phyloP scores from a whole-genome alignment of 495 filamentous ascomycete genomes.

The Penicillium macrosclerotiorum region DNA sequence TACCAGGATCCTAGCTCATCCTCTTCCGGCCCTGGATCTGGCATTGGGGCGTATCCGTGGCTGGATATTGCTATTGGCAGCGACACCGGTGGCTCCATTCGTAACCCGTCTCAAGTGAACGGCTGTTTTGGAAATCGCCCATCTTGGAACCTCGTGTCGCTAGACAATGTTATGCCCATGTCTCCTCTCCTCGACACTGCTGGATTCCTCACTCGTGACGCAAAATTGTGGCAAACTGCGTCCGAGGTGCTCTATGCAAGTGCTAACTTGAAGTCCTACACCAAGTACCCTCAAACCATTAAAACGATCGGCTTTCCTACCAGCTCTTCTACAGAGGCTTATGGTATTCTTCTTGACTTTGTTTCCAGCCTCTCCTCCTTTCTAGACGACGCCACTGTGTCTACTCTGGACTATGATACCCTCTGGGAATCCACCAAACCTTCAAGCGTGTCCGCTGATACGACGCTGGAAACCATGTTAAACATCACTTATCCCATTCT shows the following conservation, averaged over 20 bases:
- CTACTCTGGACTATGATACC: no score
- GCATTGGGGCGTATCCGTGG: conserved; percentile 40
- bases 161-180: conserved; percentile 9
- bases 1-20: conserved; percentile 41
- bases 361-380: conserved; percentile 15
- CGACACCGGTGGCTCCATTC: conserved; percentile 40
- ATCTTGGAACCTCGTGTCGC: neutral
- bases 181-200: conserved; percentile 5
- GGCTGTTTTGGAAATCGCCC: conserved; percentile 12
- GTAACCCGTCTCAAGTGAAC: neutral
- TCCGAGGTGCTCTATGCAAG: conserved; percentile 13
- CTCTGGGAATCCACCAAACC: no score
- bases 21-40: conserved; percentile 37
- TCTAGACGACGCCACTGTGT: no score
- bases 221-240: conserved; percentile 3
- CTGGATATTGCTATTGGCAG: conserved; percentile 46
- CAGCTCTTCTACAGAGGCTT: neutral
- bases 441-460: neutral
- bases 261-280: conserved; percentile 45
- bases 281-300: conserved; percentile 33
- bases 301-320: conserved; percentile 2
- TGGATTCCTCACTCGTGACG: conserved; percentile 9
- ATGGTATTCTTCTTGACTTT: conserved; percentile 34
- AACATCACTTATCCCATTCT: conserved; percentile 54
- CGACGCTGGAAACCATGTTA: neutral